Base-by-base conservation (phyloP, 805 yeast species). In the Kazachstania kunashirensis region DNA sequence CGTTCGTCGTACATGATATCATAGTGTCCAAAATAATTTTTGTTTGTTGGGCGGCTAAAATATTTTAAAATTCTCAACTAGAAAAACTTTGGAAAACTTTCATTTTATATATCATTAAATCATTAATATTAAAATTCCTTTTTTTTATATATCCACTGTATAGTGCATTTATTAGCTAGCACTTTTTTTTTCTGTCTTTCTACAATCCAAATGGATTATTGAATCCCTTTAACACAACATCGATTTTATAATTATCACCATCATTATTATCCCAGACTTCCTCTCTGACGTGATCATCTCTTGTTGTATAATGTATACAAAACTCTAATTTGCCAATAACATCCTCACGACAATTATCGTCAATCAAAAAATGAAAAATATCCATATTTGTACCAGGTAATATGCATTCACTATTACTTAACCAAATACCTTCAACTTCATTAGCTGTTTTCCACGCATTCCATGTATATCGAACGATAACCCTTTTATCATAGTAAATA, bases 361-460 rank as follows among this genome's bases (percentile, higher is more conserved):
- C 59, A 24, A 56, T 50, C 16, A 52, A 47, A 39, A 56, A 50
- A 27, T 50, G 47, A 45, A 56, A 56, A 11, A 54, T 38, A 43
- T 56, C 61, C 54, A 55, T 55, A 23, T 50, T 44, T 5, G 53
- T 46, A 6, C 57, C 59, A 4, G 59, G 59, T 11, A 52, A 40
- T 4, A 53, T 42, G 10, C 49, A 47, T 28, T 55, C 56, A 13
- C 57, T 55, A 40, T 44, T 48, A 34, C 57, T 45, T 26, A 50
- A 44, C 50, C 55, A 57, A 19, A 50, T 46, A 33, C 57, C 48
- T 37, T 54, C 57, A 6, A 54, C 52, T 28, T 57, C 61, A n/a
- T 44, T 54, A 7, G 38, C 73, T 0, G 94, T 77, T 29, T 63
- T 63, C 97, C 97, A 88, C 47, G 68, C 61, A 55, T 89, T 84